These are phyloP conservation scores for Apiosordaria backusii DNA, from an alignment of 495 filamentous ascomycete genomes.

Conservation along the genomic window DNA sequence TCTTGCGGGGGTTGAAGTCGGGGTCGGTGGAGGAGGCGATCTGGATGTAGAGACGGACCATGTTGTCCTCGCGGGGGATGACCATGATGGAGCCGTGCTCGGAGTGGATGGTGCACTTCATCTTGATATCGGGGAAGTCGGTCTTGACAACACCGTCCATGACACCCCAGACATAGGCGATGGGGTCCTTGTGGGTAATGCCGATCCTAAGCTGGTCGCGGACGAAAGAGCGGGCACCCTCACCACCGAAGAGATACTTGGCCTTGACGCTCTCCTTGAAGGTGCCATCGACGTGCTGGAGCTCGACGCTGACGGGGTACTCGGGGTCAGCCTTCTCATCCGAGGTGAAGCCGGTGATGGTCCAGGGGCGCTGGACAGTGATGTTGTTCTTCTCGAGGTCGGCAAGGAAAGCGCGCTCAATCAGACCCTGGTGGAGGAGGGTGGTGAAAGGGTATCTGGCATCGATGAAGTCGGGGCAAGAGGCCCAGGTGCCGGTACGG, in stretches of 20 bases:
- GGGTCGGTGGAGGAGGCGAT: constrained; percentile 63
- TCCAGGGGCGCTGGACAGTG: constrained; percentile 57
- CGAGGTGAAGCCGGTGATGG: constrained; percentile 60
- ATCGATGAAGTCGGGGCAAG: constrained; percentile 72
- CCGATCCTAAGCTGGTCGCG: constrained; percentile 60
- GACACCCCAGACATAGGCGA: constrained; percentile 71
- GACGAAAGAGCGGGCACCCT: constrained; percentile 58
- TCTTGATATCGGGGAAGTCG: constrained; percentile 77
- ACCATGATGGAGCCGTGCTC: constrained; percentile 69
- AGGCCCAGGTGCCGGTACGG: constrained; percentile 66
- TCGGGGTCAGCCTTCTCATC: constrained; percentile 53
- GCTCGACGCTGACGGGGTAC: constrained; percentile 61
- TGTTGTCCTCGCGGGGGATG: constrained; percentile 69
- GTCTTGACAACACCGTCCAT: constrained; percentile 74
- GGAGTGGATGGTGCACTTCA: constrained; percentile 83
- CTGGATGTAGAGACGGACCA: constrained; percentile 76
- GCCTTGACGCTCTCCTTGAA: constrained; percentile 52
- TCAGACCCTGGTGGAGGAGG: constrained; percentile 69
- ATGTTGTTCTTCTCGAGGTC: constrained; percentile 61
- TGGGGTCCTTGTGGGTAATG: constrained; percentile 59
- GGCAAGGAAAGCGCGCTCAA: constrained; percentile 66
- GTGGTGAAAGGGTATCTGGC: constrained; percentile 74
- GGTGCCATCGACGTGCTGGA: constrained; percentile 73
- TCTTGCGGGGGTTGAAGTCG: constrained; percentile 58
- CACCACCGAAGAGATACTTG: constrained; percentile 60